Conservation (phyloP, 371 early-diverging fungal genomes). For the Sporodiniella umbellata region DNA sequence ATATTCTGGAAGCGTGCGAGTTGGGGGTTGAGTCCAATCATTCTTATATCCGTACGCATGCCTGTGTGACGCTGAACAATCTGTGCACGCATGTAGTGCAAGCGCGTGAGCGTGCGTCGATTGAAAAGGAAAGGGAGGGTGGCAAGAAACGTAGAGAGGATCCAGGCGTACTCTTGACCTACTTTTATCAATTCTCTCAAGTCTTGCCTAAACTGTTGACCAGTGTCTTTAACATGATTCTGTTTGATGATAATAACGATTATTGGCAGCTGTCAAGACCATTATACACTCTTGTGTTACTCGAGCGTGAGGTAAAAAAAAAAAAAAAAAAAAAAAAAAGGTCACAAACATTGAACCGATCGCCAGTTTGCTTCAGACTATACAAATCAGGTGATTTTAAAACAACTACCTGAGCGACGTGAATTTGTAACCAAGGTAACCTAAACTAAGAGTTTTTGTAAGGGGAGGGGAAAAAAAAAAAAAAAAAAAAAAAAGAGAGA, state of each 20-base stretch:
- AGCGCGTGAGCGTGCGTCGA: constrained; percentile 34
- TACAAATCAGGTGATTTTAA: constrained; percentile 59
- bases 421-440: constrained; percentile 59
- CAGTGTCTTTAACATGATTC: constrained; percentile 62
- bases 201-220: constrained; percentile 56
- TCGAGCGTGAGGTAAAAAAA: constrained; percentile 73
- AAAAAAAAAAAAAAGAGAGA: no score
- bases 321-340: no score
- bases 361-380: constrained; percentile 63
- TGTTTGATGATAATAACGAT: constrained; percentile 75
- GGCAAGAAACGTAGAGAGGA: neutral
- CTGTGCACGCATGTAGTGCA: constrained; percentile 67
- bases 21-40: constrained; percentile 50
- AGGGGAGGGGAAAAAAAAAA: no score
- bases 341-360: neutral
- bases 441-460: no score
- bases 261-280: constrained; percentile 84
- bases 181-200: constrained; percentile 46
- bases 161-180: constrained; percentile 48
- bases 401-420: constrained; percentile 69
- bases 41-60: constrained; percentile 51
- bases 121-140: constrained; percentile 3
- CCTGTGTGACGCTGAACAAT: constrained; percentile 69
- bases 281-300: constrained; percentile 69
- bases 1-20: constrained; percentile 52